Evolutionary conservation across 352 stramenopile genomes (phyloP), one percentile per base, ranked within the genome.

Genomic region (Thraustochytrium striatum): DNA sequence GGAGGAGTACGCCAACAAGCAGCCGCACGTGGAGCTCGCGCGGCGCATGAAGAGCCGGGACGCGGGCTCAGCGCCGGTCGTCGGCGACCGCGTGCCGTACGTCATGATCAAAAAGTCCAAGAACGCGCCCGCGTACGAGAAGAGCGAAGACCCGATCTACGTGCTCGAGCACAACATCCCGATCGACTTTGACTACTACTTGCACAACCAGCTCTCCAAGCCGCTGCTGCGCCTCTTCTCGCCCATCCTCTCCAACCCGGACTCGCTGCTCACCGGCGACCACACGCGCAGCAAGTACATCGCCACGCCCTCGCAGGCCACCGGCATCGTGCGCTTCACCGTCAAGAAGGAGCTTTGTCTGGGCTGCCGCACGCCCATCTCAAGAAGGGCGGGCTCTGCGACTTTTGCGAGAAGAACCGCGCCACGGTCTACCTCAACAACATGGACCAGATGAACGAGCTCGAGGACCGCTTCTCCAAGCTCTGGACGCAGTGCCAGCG

Each of bases 131-230:
- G 93, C 96, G 52, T 99, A 98, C 83, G 94, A 98, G 80, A 98
- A 98, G 84, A 93, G 91, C 0, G 97, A 99, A 82, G 97, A 99
- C 85, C 96, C 96, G 7, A 95, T 99, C 79, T 99, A 97, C 80
- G 95, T 97, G 5, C 87, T 99, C 19, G 96, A 99, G 81, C 97
- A 99, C 86, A 98, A 97, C 84, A 81, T 99, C 7, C 93, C 95
- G 9, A 98, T 99, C 82, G 97, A 99, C 85, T 98, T 91, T 59
- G 91, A 98, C 80, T 99, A 98, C 87, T 99, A 99, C 85, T 86
- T 99, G 68, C 95, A 95, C 59, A 97, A 99, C 84, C 97, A 99
- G 85, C 87, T 99, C 38, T 92, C 93, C 65, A 98, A 98, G 83
- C 97, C 96, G 30, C 87, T 99, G 7, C 93, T 93, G 81, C 91